Conservation (phyloP, 306 rosid species). For the Corylus avellana region DNA sequence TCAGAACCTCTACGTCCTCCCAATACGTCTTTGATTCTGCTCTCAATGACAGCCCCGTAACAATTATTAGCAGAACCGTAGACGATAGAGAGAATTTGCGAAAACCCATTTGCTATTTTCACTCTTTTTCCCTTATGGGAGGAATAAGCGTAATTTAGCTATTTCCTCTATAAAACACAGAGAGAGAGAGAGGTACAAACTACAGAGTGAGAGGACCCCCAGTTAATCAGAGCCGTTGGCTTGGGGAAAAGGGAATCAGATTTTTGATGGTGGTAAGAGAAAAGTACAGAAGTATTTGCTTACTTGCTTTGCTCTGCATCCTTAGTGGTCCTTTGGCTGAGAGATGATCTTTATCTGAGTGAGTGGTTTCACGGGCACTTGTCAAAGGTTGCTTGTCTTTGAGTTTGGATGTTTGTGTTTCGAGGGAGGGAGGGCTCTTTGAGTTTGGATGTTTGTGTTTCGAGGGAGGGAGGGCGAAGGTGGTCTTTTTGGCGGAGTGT, state of each 20-base stretch:
- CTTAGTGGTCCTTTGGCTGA: neutral
- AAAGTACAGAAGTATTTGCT: neutral
- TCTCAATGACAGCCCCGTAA: neutral
- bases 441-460: neutral
- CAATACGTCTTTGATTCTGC: constrained; percentile 59
- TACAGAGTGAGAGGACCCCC: neutral
- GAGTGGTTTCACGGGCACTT: constrained; percentile 47
- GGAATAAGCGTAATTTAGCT: neutral
- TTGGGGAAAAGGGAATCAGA: neutral
- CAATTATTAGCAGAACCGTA: constrained; percentile 20
- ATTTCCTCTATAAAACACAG: neutral
- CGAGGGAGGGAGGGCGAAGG: neutral
- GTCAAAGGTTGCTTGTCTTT: constrained; percentile 9
- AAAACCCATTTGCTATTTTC: constrained; percentile 38
- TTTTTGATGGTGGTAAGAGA: constrained; percentile 3
- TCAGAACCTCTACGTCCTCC: constrained; percentile 55
- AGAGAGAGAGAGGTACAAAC: neutral
- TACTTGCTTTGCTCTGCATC: neutral
- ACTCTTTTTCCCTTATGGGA: neutral
- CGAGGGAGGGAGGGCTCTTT: neutral
- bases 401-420: neutral
- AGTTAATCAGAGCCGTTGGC: constrained; percentile 41
- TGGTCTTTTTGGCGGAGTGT: neutral
- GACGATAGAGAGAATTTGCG: neutral
- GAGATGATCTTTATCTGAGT: constrained; percentile 18